Percentiles rank a stretch among this genome's conserved stretches.
Evolutionary conservation across 768 basidiomycete species (phyloP).

Genomic region (Suillus alpinus): DNA sequence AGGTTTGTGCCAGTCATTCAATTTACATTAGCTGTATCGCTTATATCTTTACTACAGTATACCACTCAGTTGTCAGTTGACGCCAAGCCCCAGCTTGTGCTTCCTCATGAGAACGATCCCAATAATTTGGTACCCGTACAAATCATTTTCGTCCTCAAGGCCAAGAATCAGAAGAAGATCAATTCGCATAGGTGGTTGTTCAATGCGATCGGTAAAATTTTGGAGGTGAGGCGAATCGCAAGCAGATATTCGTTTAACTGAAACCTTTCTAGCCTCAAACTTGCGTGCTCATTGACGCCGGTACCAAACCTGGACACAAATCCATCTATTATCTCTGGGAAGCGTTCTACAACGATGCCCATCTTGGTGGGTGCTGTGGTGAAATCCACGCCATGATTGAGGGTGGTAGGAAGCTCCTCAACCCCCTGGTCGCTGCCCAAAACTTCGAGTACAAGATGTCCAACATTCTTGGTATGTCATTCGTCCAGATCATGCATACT

Average conservation of each 20-base stretch:
- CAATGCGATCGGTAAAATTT: conserved; percentile 83
- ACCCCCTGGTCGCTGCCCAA: conserved; percentile 91
- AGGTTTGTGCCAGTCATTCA: conserved; percentile 45
- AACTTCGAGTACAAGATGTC: conserved; percentile 99
- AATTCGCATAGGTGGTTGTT: conserved; percentile 96
- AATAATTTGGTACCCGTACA: conserved; percentile 93
- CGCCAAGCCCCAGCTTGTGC: conserved; percentile 82
- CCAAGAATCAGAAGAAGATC: conserved; percentile 95
- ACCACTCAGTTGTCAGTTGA: conserved; percentile 96
- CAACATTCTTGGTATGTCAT: conserved; percentile 74
- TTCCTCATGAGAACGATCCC: conserved; percentile 85
- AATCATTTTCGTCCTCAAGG: conserved; percentile 88
- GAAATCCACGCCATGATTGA: conserved; percentile 98
- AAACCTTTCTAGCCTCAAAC: conserved; percentile 67
- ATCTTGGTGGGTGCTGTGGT: conserved; percentile 87
- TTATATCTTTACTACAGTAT: conserved; percentile 52
- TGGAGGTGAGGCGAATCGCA: conserved; percentile 50
- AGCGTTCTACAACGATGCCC: conserved; percentile 76
- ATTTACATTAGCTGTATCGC: conserved; percentile 1
- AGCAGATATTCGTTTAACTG: neutral
- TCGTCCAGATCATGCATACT: conserved; percentile 1
- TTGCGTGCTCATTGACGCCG: conserved; percentile 91
- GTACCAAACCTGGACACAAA: conserved; percentile 95
- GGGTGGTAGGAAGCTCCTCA: conserved; percentile 86
- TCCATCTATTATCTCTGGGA: conserved; percentile 96